A percentile compares a stretch with the other conserved stretches of the same genome.
These are phyloP conservation scores for Petunia axillaris DNA, from an alignment of 257 asterid species.

Conservation along the genomic window DNA sequence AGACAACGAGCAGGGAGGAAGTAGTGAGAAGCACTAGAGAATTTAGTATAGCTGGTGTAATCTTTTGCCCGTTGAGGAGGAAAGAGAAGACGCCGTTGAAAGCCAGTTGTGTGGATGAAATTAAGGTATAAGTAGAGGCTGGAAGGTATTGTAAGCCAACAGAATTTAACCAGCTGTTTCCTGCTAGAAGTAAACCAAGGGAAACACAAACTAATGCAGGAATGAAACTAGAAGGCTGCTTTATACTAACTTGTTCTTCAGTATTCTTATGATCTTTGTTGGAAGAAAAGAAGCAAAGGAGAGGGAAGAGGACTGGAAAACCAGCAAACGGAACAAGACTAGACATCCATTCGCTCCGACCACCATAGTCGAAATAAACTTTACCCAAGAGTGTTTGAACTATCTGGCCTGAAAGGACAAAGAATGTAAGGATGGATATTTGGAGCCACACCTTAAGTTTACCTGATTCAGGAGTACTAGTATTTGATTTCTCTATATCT, in stretches of 20 bases:
- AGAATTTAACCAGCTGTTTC: constrained; percentile 28
- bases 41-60: constrained; percentile 37
- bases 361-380: constrained; percentile 66
- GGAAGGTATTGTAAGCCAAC: constrained; percentile 45
- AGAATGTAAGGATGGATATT: constrained; percentile 41
- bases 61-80: constrained; percentile 44
- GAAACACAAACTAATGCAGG: constrained; percentile 27
- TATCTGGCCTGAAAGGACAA: constrained; percentile 57
- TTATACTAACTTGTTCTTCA: background rate
- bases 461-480: background rate
- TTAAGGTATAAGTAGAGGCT: constrained; percentile 42
- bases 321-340: constrained; percentile 55
- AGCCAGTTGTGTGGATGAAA: constrained; percentile 43
- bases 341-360: constrained; percentile 65
- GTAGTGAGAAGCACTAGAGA: constrained; percentile 43
- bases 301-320: constrained; percentile 65
- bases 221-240: constrained; percentile 27
- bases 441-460: constrained; percentile 55
- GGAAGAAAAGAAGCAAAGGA: constrained; percentile 38
- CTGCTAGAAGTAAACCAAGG: constrained; percentile 47
- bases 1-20: constrained; percentile 42
- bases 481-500: background rate
- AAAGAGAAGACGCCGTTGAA: constrained; percentile 50
- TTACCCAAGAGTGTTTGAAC: constrained; percentile 54
- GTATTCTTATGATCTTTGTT: background rate